Conservation (phyloP, 2,329 filamentous ascomycete species). For the Fulvia fulva region DNA sequence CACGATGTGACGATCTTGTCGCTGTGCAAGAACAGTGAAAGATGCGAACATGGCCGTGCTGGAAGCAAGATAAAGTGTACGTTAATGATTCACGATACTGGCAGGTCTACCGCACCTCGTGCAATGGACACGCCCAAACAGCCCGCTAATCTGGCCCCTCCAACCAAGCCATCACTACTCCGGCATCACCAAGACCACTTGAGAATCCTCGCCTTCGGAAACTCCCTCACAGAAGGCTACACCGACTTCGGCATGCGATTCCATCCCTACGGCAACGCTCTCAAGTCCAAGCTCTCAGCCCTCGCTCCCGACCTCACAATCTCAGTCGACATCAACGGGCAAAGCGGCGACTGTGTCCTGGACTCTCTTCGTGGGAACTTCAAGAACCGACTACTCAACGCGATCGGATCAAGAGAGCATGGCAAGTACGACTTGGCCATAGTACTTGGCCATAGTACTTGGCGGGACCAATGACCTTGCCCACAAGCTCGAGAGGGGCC, state of each 20-base stretch:
- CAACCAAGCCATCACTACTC: not conserved
- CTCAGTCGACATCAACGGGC: not conserved
- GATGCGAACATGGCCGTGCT: no score
- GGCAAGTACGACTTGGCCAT: not conserved
- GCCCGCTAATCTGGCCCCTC: not conserved
- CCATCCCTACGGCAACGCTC: not conserved
- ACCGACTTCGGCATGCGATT: not conserved
- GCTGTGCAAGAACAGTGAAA: no score
- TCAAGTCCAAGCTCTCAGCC: not conserved
- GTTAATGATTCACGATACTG: no score
- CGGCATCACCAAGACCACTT: not conserved
- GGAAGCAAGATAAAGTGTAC: no score
- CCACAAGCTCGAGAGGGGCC: not conserved
- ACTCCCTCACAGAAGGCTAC: slow-evolving; percentile 5
- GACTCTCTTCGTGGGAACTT: not conserved
- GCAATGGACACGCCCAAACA: not conserved
- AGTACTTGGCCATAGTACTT: not conserved
- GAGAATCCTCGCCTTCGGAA: not conserved
- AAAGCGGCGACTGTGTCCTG: slow-evolving; percentile 1
- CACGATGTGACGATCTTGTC: not conserved
- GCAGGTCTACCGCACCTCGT: no score
- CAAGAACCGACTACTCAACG: not conserved
- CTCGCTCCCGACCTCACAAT: not conserved
- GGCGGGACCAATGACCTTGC: slow-evolving; percentile 1
- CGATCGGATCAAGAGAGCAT: no score